phyloP scores from a whole-genome alignment of 1,284 basidiomycete genomes.

The Trichosporon sp. region DNA sequence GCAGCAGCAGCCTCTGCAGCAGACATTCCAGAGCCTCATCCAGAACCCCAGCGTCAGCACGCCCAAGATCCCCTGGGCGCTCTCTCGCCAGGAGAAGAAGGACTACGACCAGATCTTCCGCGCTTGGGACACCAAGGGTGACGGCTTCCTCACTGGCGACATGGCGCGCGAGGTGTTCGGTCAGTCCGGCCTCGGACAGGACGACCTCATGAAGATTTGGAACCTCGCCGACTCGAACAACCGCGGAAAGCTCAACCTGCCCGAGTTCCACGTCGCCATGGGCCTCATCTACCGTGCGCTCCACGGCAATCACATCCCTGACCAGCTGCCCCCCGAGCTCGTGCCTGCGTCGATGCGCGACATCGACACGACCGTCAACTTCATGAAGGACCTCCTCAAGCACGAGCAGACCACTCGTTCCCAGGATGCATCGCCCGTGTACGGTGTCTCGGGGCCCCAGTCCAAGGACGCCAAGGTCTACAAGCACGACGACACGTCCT shows the following conservation, averaged over 20 bases:
- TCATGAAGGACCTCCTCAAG: constrained; percentile 85
- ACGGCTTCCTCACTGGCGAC: constrained; percentile 78
- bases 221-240: constrained; percentile 85
- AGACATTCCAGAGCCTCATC: constrained; percentile 60
- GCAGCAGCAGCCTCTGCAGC: constrained; percentile 60
- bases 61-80: constrained; percentile 83
- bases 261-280: constrained; percentile 99
- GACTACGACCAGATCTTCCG: constrained; percentile 96
- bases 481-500: constrained; percentile 70
- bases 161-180: constrained; percentile 93
- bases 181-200: constrained; percentile 83
- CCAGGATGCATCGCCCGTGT: constrained; percentile 59
- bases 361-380: constrained; percentile 86
- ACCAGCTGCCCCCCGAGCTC: constrained; percentile 82
- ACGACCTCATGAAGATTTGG: constrained; percentile 95
- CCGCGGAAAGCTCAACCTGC: constrained; percentile 88
- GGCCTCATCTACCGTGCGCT: constrained; percentile 92
- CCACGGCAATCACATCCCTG: constrained; percentile 90
- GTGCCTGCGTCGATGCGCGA: constrained; percentile 90
- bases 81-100: constrained; percentile 91
- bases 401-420: constrained; percentile 72
- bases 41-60: constrained; percentile 69
- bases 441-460: constrained; percentile 58
- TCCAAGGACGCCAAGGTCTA: constrained; percentile 90
- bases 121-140: constrained; percentile 83